Evolutionary conservation across 1,284 basidiomycete genomes (phyloP).

Genomic region (Moniliophthora roreri): DNA sequence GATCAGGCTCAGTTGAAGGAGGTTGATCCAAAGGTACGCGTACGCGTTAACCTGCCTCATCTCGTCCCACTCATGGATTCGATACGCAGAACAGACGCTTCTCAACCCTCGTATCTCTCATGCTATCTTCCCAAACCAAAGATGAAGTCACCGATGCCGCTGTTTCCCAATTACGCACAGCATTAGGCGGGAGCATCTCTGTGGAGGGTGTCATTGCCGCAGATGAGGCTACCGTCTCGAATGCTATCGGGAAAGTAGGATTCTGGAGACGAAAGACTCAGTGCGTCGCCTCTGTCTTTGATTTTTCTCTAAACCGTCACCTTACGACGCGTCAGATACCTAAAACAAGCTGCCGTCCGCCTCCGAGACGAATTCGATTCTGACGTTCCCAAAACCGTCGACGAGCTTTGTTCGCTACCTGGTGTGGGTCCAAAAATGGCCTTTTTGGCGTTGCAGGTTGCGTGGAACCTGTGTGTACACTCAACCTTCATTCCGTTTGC

Average conservation of each 20-base stretch:
- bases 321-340: conserved; percentile 67
- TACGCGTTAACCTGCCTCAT: background rate
- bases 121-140: conserved; percentile 96
- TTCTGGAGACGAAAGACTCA: conserved; percentile 90
- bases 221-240: conserved; percentile 60
- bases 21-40: conserved; percentile 62
- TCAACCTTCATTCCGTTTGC: background rate
- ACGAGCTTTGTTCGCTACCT: conserved; percentile 80
- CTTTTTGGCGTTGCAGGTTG: conserved; percentile 79
- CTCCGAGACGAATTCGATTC: conserved; percentile 72
- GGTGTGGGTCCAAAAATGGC: conserved; percentile 96
- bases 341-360: conserved; percentile 70
- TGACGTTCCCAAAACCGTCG: conserved; percentile 85
- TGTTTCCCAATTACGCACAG: conserved; percentile 70
- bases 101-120: conserved; percentile 87
- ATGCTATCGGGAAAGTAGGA: conserved; percentile 86
- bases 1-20: conserved; percentile 65
- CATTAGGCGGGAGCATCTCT: conserved; percentile 77
- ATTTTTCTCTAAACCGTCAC: too few relatives aligned
- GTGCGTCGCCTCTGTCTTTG: conserved; percentile 35
- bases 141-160: conserved; percentile 89
- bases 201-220: conserved; percentile 73
- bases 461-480: conserved; percentile 75
- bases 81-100: conserved; percentile 66
- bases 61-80: background rate